Base-by-base conservation (phyloP, 768 basidiomycete genomes). In the Lyophyllum shimeji region DNA sequence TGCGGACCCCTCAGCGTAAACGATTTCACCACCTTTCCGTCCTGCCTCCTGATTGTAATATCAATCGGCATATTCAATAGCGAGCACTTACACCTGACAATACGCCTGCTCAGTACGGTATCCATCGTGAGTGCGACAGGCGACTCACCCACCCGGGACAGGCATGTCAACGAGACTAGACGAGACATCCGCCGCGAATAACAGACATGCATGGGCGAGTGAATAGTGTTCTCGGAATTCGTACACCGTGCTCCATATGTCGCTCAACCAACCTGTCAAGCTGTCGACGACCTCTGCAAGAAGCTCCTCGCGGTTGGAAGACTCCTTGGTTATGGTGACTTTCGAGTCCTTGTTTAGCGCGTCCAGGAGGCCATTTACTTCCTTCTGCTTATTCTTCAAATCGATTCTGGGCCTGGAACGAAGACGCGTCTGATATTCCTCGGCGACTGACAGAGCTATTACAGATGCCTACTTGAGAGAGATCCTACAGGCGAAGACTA, bases 221-320 rank as follows among this genome's bases (percentile, higher is more conserved):
- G 59, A 53, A 58, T 80, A 88, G 59, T 82, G 67, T 29, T 78
- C 75, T 17, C 77, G 71, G 59, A 84, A 78, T 58, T 89, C 86
- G 59, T 81, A 87, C 8, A 81, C 81, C 29, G 78, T 73, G 51
- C 65, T 74, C 87, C 87, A 89, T 33, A 89, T 81, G 58, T 84
- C 79, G 63, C 75, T 81, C 46, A 89, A 63, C 86, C 86, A 89
- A n/a, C 63, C 63, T 0, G 78, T 69, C 21, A 88, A 65, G 60
- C 75, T 83, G 46, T 82, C 76, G 8, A 86, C 69, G 7, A 80
- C 76, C 65, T 89, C 85, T 21, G 70, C 60, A 13, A 87, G 62
- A 1, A 89, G 72, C 57, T 85, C 83, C 18, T 81, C 78, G 25
- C 78, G 74, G 56, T 72, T 77, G 1, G 83, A 84, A 13, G 79